Evolutionary conservation across 768 basidiomycete genomes (phyloP), one percentile per base, ranked within the genome.

Genomic region (Astraeus odoratus): DNA sequence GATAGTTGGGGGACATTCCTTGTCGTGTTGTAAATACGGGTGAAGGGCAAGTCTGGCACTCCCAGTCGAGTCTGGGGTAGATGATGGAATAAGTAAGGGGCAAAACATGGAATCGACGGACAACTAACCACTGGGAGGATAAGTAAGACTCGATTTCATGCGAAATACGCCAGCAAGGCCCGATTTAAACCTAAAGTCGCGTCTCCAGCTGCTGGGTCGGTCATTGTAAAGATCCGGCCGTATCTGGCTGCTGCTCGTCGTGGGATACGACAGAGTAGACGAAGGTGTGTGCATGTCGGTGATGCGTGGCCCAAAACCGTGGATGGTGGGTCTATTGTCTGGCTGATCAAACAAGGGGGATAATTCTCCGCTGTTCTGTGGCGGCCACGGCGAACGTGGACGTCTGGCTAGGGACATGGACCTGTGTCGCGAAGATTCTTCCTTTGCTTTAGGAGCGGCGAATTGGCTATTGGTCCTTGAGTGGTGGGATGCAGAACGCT

Each of bases 1-100:
- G 43, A 65, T 59, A 22, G 78, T 58, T 3, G 73, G 64, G 0
- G 74, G 67, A 13, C 61, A 51, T 1, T 55, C 44, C 35, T 44
- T 54, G 47, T 44, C 63, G n/a, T 61, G 47, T 29, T 43, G 51
- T 5, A 64, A 51, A 23, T 38, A 50, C 3, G 57, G 49, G 43
- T 57, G 61, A 4, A 65, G 50, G 4, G 48, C 36, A 33, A 63
- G 41, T 36, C 49, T 58, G 33, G 61, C 42, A 35, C 63, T 65
- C 23, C 65, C 61, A 0, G 53, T 31, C 3, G 48, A 25, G 9
- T 46, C 59, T 65, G 34, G 1, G 9, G 35, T 36, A 6, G 33
- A 15, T 13, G 10, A n/a, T 4, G 5, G 46, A 43, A 29, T 34
- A 13, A 49, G 39, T 35, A 16, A 25, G 10, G 18, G 19, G 6